These are phyloP conservation scores for Amaranthus tricolor DNA, from an alignment of 179 eudicot species.

Conservation along the genomic window DNA sequence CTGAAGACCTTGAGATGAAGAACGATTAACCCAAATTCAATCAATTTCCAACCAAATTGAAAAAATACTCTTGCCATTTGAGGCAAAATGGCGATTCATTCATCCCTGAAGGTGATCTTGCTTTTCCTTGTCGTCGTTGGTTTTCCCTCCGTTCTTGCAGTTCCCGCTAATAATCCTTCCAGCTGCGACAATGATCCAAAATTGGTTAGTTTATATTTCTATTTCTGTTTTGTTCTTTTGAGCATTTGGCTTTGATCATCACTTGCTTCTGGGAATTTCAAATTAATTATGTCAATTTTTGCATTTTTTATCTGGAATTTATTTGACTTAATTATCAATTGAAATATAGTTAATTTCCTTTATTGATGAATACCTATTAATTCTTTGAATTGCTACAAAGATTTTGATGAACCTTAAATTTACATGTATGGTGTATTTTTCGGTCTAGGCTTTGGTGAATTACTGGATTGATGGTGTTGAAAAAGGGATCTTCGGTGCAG, in stretches of 20 bases:
- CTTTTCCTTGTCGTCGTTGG: slow-evolving; percentile 3
- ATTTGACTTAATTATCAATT: not conserved
- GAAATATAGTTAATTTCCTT: not conserved
- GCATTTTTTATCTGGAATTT: not conserved
- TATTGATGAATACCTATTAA: too few species aligned
- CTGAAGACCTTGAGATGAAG: not conserved
- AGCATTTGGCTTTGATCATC: not conserved
- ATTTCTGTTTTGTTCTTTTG: not conserved
- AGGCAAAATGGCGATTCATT: slow-evolving; percentile 3
- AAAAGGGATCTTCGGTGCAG: slow-evolving; percentile 36
- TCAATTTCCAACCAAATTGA: too few species aligned
- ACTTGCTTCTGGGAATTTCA: not conserved
- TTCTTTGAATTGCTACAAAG: not conserved
- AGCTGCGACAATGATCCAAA: slow-evolving; percentile 31
- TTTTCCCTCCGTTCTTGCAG: slow-evolving; percentile 13
- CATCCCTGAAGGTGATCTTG: slow-evolving; percentile 13
- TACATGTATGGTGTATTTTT: not conserved
- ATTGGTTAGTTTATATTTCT: slow-evolving; percentile 24
- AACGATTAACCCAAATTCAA: not conserved
- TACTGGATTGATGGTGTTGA: slow-evolving; percentile 60
- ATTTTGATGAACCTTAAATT: not conserved
- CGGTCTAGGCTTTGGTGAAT: slow-evolving; percentile 52
- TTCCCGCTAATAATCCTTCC: slow-evolving; percentile 20
- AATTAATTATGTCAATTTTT: not conserved
- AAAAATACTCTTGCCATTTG: not conserved